phyloP scores from a whole-genome alignment of 495 filamentous ascomycete species.

The Cercophora sp. region DNA sequence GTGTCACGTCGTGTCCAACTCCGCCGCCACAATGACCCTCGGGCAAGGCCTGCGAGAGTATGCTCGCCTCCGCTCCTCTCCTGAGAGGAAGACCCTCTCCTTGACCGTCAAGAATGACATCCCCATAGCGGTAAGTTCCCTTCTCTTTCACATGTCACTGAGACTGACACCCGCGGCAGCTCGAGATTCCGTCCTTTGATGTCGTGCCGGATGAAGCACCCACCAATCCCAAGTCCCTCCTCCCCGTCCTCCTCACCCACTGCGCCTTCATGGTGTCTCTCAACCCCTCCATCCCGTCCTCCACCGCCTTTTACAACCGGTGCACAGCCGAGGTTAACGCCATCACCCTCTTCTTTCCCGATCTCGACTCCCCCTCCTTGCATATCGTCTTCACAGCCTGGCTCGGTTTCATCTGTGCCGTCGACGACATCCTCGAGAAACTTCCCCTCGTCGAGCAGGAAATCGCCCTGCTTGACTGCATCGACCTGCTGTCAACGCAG shows the following conservation, averaged over 20 bases:
- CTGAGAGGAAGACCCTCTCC: neutral
- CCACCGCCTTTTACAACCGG: constrained; percentile 9
- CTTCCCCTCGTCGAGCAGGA: neutral
- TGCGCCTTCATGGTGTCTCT: neutral
- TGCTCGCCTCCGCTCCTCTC: neutral
- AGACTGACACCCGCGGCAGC: too few species aligned
- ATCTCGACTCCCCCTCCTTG: constrained; percentile 5
- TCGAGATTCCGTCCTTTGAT: neutral
- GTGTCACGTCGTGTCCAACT: too few species aligned
- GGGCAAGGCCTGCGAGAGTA: neutral
- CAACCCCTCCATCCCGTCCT: neutral
- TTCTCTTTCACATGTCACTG: too few species aligned
- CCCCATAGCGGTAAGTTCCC: neutral
- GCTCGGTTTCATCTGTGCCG: constrained; percentile 17
- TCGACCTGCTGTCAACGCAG: too few species aligned
- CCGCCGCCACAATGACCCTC: neutral
- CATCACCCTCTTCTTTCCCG: constrained; percentile 18
- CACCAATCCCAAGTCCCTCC: neutral
- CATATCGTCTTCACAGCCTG: constrained; percentile 15
- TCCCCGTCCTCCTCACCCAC: neutral
- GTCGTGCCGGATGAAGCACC: too few species aligned
- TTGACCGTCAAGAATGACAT: constrained; percentile 10
- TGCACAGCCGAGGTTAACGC: constrained; percentile 17
- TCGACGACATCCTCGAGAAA: constrained; percentile 20
- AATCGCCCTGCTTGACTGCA: neutral